Evolutionary conservation across 139 green algal species (phyloP).

Genomic region (Coccomyxa sp.): DNA sequence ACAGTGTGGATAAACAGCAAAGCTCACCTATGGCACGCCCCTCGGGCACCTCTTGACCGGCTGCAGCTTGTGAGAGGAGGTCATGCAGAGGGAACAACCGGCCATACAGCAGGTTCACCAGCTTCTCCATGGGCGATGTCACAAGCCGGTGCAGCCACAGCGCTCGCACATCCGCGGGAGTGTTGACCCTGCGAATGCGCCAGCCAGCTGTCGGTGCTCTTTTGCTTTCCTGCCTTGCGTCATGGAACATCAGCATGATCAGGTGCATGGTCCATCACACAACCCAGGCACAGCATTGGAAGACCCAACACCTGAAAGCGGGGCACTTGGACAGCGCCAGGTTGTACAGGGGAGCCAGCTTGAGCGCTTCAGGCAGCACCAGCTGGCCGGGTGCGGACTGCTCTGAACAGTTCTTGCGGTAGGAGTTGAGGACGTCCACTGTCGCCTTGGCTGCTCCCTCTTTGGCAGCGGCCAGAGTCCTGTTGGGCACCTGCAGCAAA

Average conservation of each 20-base stretch:
- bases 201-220: no score
- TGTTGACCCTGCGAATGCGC: constrained; percentile 17
- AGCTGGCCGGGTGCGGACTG: constrained; percentile 61
- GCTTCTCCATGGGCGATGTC: constrained; percentile 33
- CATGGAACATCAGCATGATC: no score
- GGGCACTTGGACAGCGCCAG: constrained; percentile 71
- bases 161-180: constrained; percentile 27
- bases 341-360: constrained; percentile 84
- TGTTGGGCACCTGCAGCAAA: constrained; percentile 22
- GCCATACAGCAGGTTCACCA: constrained; percentile 59
- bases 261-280: no score
- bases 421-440: constrained; percentile 48
- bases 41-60: not conserved
- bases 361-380: constrained; percentile 88
- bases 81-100: constrained; percentile 55
- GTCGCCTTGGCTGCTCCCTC: constrained; percentile 50
- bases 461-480: constrained; percentile 37
- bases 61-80: constrained; percentile 3
- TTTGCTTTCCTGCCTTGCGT: no score
- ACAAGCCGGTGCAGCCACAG: constrained; percentile 55
- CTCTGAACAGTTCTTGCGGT: constrained; percentile 72
- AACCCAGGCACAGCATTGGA: no score
- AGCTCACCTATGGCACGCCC: not conserved
- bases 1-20: not conserved
- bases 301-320: constrained; percentile 43